A percentile compares a stretch with the other conserved stretches of the same genome.
These are phyloP conservation scores for Ashbya aceris DNA, from an alignment of 1,139 yeast species.

Conservation along the genomic window DNA sequence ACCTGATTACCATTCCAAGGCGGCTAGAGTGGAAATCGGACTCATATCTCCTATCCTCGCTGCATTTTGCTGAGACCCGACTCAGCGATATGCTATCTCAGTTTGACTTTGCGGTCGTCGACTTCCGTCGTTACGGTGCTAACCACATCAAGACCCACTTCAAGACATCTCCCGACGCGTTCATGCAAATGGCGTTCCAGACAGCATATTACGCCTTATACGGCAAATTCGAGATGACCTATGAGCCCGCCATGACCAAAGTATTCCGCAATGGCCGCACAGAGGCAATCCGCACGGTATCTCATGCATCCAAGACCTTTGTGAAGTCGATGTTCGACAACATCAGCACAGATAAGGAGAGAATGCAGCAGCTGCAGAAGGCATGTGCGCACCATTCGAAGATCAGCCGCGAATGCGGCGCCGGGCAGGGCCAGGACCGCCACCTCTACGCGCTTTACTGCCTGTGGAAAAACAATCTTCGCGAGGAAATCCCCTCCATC, in stretches of 20 bases:
- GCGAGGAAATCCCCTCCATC: conserved; percentile 42
- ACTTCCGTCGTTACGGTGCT: conserved; percentile 69
- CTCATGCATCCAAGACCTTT: conserved; percentile 69
- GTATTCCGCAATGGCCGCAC: conserved; percentile 82
- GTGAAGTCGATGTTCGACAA: conserved; percentile 80
- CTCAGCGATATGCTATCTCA: conserved; percentile 81
- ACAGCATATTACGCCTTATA: conserved; percentile 86
- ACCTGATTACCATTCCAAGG: conserved; percentile 60
- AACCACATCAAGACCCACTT: conserved; percentile 62
- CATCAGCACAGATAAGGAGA: conserved; percentile 46
- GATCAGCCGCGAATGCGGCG: conserved; percentile 59
- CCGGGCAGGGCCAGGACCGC: conserved; percentile 83
- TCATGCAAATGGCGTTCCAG: conserved; percentile 89
- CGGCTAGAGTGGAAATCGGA: conserved; percentile 85
- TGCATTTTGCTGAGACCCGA: conserved; percentile 86
- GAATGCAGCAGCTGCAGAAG: conserved; percentile 48
- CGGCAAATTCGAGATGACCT: conserved; percentile 88
- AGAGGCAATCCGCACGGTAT: conserved; percentile 81
- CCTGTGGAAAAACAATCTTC: conserved; percentile 73
- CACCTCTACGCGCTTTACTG: conserved; percentile 82
- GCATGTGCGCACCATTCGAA: conserved; percentile 67
- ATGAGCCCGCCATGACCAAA: conserved; percentile 96
- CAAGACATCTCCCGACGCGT: conserved; percentile 92
- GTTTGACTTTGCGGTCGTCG: conserved; percentile 76
- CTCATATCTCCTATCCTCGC: conserved; percentile 63